Base-by-base conservation (phyloP, 345 rosid species). In the Sonneratia alba region DNA sequence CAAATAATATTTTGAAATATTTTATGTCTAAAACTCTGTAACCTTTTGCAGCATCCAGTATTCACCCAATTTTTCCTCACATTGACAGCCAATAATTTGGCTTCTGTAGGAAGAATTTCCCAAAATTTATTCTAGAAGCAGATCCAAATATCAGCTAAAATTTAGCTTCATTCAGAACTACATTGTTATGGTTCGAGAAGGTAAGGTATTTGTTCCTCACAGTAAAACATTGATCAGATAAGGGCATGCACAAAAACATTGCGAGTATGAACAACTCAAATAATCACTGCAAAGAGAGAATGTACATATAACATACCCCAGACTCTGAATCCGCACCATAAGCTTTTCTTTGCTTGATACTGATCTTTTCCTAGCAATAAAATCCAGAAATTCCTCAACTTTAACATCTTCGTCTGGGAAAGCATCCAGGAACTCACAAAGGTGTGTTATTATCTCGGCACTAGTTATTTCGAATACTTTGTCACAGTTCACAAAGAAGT, bases 241-340 rank as follows among this genome's bases (percentile, higher is more conserved):
- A 57, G 13, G 7, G 13, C 24, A 18, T 47, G 13, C 51, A 47
- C 11, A 47, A 47, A 47, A 47, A 8, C 5, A 40, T 40, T 4
- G 43, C 9, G 43, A 40, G 9, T 40, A 40, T 8, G 32, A 59
- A 59, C 34, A 24, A 24, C 32, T 22, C 21, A 4, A 38, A 62
- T 27, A 32, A 3, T 21, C 37, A 62, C 19, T 34, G 37, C 18
- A 27, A 62, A 62, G 66, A 62, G 34, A 57, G 11, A 24, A 53
- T 5, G 63, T 10, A 24, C 45, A 27, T 16, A 75, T 68, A 73
- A 81, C 92, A 65, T 83, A 93, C 97, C 92, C 84, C 79, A 93
- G 81, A 84, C 77, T 83, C 70, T 84, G 96, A 81, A 93, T 82
- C 66, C 88, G 91, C 64, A 89, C 85, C 36, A 90, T 93, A 77